Base-by-base conservation (phyloP, 495 filamentous ascomycete genomes). In the Tuber magnatum region DNA sequence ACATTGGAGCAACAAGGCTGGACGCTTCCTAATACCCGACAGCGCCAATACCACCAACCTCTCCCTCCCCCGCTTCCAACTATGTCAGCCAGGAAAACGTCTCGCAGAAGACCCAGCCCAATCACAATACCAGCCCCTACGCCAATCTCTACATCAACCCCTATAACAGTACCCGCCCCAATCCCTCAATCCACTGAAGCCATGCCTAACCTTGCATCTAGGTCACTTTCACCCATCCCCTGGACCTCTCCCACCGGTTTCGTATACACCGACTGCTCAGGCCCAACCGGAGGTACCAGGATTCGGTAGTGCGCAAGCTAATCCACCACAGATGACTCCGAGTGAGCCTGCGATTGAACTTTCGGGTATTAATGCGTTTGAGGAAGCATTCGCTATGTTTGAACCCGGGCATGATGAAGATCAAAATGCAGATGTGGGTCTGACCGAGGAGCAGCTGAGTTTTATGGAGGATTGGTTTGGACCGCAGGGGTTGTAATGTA, bases 151-250 rank as follows among this genome's bases (percentile, higher is more conserved):
- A 35, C 1, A 35, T 32, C 12, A 35, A 65, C 56, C 16, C 56
- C 56, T 32, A 65, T 65, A 65, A 18, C 28, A 65, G 56, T 65
- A 65, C 56, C 28, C 4, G 4, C 56, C 56, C 56, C 56, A 35
- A 20, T 28, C 56, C 56, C 56, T 28, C 28, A 65, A 20, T 6
- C 5, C 56, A 8, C 56, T 35, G 28, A 28, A 65, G 56, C 0
- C 3, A 1, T 65, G 28, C 56, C 56, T 65, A 65, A 65, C 56
- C 28, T 18, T 7, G 56, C 56, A 65, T 65, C 28, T 35, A 65
- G 56, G 56, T 65, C 56, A 65, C 56, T 65, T 65, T 65, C 28
- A 65, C 56, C 56, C 56, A 35, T 35, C 56, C 56, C 56, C 28
- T 65, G 56, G 56, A 65, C 56, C 56, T 28, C 28, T 65, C 56